Evolutionary conservation across 768 basidiomycete species (phyloP).

Genomic region (Baorangia bicolor): DNA sequence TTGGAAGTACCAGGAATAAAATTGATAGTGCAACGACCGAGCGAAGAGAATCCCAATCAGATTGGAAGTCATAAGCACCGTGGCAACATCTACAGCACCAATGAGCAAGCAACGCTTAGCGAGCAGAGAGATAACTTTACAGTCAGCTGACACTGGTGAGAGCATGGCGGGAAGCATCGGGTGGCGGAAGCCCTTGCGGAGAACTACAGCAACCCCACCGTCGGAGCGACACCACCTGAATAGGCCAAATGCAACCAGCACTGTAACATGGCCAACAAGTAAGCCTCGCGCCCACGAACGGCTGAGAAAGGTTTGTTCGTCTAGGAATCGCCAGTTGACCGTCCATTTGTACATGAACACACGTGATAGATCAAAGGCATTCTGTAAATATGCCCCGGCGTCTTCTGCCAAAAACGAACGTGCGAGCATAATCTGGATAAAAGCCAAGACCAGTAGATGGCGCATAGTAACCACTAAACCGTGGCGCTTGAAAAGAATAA

Average conservation of each 20-base stretch:
- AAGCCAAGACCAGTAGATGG: slow-evolving; percentile 41
- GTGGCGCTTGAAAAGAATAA: slow-evolving; percentile 73
- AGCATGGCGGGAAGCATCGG: slow-evolving; percentile 51
- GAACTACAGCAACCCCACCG: slow-evolving; percentile 60
- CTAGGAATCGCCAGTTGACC: slow-evolving; percentile 93
- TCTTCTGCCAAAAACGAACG: slow-evolving; percentile 66
- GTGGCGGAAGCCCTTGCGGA: slow-evolving; percentile 51
- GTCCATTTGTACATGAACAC: slow-evolving; percentile 96
- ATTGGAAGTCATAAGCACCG: slow-evolving; percentile 87
- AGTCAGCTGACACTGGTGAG: slow-evolving; percentile 53
- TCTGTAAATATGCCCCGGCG: slow-evolving; percentile 61
- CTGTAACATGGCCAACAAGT: slow-evolving; percentile 60
- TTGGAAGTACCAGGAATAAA: slow-evolving; percentile 96
- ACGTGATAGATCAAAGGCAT: slow-evolving; percentile 85
- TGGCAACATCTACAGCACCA: slow-evolving; percentile 61
- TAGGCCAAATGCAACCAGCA: slow-evolving; percentile 64
- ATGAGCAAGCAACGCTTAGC: slow-evolving; percentile 14
- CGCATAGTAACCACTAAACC: slow-evolving; percentile 55
- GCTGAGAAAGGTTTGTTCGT: slow-evolving; percentile 74
- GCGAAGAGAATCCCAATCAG: slow-evolving; percentile 90
- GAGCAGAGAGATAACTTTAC: slow-evolving; percentile 42
- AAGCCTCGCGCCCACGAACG: slow-evolving; percentile 58
- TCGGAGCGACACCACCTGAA: slow-evolving; percentile 75
- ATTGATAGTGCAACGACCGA: slow-evolving; percentile 95
- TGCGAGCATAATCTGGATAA: slow-evolving; percentile 60